Conservation (phyloP, 805 yeast species). For the Sugiyamaella floridensis region DNA sequence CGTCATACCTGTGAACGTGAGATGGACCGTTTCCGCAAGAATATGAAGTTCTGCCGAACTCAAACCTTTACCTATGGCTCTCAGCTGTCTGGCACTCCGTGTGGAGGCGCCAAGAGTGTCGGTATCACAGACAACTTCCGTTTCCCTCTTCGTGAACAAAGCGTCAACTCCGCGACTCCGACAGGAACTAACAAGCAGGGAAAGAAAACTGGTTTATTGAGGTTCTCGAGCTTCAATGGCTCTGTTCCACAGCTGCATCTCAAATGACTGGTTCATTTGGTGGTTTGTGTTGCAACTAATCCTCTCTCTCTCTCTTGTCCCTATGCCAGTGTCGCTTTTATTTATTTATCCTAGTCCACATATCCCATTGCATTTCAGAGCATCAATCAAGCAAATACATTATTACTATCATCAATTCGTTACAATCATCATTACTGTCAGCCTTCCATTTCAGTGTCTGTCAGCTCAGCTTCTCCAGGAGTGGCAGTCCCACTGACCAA, state of each 20-base stretch:
- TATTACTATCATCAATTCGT: not conserved
- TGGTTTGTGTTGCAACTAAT: not conserved
- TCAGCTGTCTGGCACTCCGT: conserved; percentile 2
- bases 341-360: not conserved
- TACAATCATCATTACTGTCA: not conserved
- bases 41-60: conserved; percentile 28
- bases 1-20: conserved; percentile 46
- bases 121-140: conserved; percentile 4
- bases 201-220: not conserved
- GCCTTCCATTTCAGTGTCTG: not conserved
- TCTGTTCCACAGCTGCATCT: not conserved
- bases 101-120: not conserved
- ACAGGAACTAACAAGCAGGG: conserved; percentile 5
- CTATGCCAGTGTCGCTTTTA: not conserved
- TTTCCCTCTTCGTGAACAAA: conserved; percentile 14
- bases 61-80: conserved; percentile 15
- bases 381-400: not conserved
- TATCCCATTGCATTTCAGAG: conserved; percentile 1
- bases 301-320: too few species aligned
- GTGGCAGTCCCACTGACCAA: conserved; percentile 1
- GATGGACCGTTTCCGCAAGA: conserved; percentile 45
- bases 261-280: not conserved
- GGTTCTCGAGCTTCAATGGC: conserved; percentile 1
- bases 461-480: not conserved
- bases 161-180: conserved; percentile 12